A percentile compares a stretch with the other conserved stretches of the same genome.
These are phyloP conservation scores for Sporothrix variecibatus DNA, from an alignment of 2,329 filamentous ascomycete genomes.

Conservation along the genomic window DNA sequence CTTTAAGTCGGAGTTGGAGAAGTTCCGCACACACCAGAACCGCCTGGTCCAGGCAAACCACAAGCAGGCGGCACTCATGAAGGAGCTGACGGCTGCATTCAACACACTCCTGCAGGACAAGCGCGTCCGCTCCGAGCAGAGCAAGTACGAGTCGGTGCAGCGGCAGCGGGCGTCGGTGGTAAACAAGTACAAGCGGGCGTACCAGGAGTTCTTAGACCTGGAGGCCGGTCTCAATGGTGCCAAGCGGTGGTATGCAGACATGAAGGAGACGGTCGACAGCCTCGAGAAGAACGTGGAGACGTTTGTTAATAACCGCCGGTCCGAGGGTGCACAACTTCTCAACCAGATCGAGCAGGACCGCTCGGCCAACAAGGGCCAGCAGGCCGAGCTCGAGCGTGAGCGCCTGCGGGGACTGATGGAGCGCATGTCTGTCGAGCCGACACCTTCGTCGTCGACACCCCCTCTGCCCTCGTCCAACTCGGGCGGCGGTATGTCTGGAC, in stretches of 20 bases:
- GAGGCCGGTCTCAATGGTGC: constrained; percentile 83
- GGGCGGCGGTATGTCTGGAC: constrained; percentile 34
- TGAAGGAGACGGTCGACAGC: constrained; percentile 91
- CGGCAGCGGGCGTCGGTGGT: constrained; percentile 79
- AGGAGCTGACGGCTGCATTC: constrained; percentile 86
- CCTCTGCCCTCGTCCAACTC: not conserved
- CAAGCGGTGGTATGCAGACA: constrained; percentile 91
- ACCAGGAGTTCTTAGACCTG: constrained; percentile 89
- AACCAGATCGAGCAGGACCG: constrained; percentile 83
- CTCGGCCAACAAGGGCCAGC: constrained; percentile 58
- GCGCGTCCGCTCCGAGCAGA: constrained; percentile 88
- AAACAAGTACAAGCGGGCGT: constrained; percentile 84
- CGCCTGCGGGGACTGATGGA: constrained; percentile 90
- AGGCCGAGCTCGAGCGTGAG: constrained; percentile 82
- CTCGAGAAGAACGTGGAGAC: constrained; percentile 94
- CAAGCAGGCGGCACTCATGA: constrained; percentile 92
- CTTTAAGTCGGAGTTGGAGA: constrained; percentile 96
- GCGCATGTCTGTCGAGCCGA: constrained; percentile 83
- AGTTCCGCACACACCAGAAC: constrained; percentile 91
- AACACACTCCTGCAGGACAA: constrained; percentile 90
- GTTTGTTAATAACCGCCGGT: constrained; percentile 91
- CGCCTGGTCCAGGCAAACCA: constrained; percentile 90
- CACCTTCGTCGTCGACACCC: constrained; percentile 42
- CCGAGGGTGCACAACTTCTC: constrained; percentile 87
- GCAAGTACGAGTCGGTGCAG: constrained; percentile 87